Evolutionary conservation across 1,284 basidiomycete genomes (phyloP).

Genomic region (Moesziomyces globuligerus): DNA sequence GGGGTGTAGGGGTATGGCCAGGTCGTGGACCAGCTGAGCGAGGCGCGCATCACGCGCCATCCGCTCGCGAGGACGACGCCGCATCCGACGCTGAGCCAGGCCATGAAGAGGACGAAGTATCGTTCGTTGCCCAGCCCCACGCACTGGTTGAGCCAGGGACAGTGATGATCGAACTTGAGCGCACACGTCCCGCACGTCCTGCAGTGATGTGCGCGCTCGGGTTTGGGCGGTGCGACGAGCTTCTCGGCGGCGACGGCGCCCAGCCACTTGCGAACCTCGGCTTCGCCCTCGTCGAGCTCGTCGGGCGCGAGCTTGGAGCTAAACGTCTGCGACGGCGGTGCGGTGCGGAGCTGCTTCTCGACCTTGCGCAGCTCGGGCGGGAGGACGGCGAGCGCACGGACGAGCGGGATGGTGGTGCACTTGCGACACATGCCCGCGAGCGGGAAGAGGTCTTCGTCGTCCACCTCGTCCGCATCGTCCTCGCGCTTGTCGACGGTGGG

Average conservation of each 20-base stretch:
- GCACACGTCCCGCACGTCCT: slow-evolving; percentile 90
- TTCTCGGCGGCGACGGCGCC: slow-evolving; percentile 51
- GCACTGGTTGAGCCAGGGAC: slow-evolving; percentile 93
- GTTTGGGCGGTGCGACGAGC: slow-evolving; percentile 72
- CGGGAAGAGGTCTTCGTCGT: slow-evolving; percentile 55
- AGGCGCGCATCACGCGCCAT: slow-evolving; percentile 18
- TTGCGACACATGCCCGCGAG: slow-evolving; percentile 63
- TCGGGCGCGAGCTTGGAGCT: slow-evolving; percentile 37
- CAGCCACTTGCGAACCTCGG: slow-evolving; percentile 59
- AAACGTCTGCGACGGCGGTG: slow-evolving; percentile 19
- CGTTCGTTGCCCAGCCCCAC: slow-evolving; percentile 93
- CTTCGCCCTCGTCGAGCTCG: slow-evolving; percentile 55
- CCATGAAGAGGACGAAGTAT: slow-evolving; percentile 96
- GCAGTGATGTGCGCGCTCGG: slow-evolving; percentile 95
- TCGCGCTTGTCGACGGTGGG: neutral
- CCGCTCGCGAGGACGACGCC: slow-evolving; percentile 47
- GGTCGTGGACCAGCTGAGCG: slow-evolving; percentile 21
- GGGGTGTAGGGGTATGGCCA: slow-evolving; percentile 78
- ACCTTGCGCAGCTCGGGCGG: slow-evolving; percentile 62
- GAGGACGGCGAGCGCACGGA: slow-evolving; percentile 52
- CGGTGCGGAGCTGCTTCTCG: slow-evolving; percentile 50
- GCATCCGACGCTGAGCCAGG: slow-evolving; percentile 58
- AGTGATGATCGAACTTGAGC: slow-evolving; percentile 76
- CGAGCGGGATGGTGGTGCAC: slow-evolving; percentile 53
- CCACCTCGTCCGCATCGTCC: slow-evolving; percentile 9